These are phyloP conservation scores for Magnusiomyces sp. DNA, from an alignment of 1,139 yeast genomes.

Conservation along the genomic window DNA sequence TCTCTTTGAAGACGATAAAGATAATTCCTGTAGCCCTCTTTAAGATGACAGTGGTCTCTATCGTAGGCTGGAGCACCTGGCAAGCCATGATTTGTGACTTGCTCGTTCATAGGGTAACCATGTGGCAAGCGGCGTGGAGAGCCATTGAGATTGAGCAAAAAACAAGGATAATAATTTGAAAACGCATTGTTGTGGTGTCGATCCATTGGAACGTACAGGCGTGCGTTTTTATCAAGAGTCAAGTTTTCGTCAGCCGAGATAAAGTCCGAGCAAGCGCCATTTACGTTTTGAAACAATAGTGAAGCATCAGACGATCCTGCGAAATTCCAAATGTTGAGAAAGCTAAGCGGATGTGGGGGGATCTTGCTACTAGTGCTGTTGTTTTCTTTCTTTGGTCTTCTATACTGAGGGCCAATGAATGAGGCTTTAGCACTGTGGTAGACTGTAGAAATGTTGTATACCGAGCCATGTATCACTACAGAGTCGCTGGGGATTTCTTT, in stretches of 20 bases:
- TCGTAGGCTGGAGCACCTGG: constrained; percentile 38
- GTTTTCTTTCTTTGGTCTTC: constrained; percentile 27
- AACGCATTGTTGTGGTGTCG: constrained; percentile 41
- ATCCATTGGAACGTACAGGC: constrained; percentile 10
- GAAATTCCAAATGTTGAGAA: constrained; percentile 36
- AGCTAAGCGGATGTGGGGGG: not conserved
- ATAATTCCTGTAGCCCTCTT: constrained; percentile 47
- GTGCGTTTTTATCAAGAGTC: not conserved
- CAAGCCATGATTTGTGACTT: constrained; percentile 27
- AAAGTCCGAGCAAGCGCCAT: constrained; percentile 70
- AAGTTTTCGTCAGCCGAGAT: constrained; percentile 40
- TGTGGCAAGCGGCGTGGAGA: constrained; percentile 28
- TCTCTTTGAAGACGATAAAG: constrained; percentile 48
- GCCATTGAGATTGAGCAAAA: constrained; percentile 46
- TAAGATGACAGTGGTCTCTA: constrained; percentile 69
- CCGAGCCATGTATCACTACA: constrained; percentile 67
- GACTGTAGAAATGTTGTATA: constrained; percentile 48
- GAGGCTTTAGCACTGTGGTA: constrained; percentile 45
- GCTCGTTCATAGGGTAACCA: too few species aligned
- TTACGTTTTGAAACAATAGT: constrained; percentile 76
- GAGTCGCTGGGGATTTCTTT: constrained; percentile 49
- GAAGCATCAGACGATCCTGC: constrained; percentile 70
- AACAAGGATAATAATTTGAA: constrained; percentile 90
- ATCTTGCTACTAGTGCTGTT: constrained; percentile 7
- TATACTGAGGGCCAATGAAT: constrained; percentile 39